Percentiles rank a stretch among this genome's conserved stretches.
Evolutionary conservation across 1,284 basidiomycete genomes (phyloP).

Genomic region (Porogramme epimiltina): DNA sequence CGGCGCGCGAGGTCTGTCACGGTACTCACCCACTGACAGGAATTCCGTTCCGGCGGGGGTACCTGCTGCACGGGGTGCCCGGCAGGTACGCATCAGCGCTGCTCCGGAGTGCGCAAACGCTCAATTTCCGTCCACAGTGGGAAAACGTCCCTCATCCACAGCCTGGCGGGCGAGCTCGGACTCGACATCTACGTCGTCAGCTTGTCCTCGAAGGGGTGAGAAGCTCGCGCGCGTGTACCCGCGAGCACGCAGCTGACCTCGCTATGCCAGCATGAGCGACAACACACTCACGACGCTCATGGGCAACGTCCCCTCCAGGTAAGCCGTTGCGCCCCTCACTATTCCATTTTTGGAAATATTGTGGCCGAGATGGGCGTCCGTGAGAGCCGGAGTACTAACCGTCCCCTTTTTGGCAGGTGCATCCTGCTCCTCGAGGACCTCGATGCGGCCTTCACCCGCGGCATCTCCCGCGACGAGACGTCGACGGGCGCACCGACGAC

Average conservation of each 20-base stretch:
- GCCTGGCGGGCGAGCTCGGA: slow-evolving; percentile 82
- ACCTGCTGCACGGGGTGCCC: slow-evolving; percentile 81
- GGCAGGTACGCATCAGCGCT: slow-evolving; percentile 58
- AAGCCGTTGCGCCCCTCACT: slow-evolving; percentile 10
- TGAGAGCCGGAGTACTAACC: slow-evolving; percentile 14
- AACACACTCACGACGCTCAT: slow-evolving; percentile 81
- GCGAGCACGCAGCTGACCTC: slow-evolving; percentile 6
- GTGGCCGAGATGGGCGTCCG: slow-evolving; percentile 12
- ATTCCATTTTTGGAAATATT: not conserved
- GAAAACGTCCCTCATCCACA: slow-evolving; percentile 84
- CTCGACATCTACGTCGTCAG: slow-evolving; percentile 88
- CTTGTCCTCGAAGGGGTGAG: slow-evolving; percentile 80
- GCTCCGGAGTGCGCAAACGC: slow-evolving; percentile 13
- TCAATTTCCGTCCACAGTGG: slow-evolving; percentile 49
- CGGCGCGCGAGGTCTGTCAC: slow-evolving; percentile 19
- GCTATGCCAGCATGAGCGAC: slow-evolving; percentile 74
- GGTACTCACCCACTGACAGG: slow-evolving; percentile 43
- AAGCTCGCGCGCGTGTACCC: not conserved
- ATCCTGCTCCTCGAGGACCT: slow-evolving; percentile 87
- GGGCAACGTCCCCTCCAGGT: slow-evolving; percentile 83
- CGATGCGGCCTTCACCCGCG: slow-evolving; percentile 84
- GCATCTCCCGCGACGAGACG: slow-evolving; percentile 74
- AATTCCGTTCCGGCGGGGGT: slow-evolving; percentile 84
- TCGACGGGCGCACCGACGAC: slow-evolving; percentile 72
- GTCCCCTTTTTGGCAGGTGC: slow-evolving; percentile 53